Conservation (phyloP, 2,329 filamentous ascomycete species). For the Thelonectria discophora region DNA sequence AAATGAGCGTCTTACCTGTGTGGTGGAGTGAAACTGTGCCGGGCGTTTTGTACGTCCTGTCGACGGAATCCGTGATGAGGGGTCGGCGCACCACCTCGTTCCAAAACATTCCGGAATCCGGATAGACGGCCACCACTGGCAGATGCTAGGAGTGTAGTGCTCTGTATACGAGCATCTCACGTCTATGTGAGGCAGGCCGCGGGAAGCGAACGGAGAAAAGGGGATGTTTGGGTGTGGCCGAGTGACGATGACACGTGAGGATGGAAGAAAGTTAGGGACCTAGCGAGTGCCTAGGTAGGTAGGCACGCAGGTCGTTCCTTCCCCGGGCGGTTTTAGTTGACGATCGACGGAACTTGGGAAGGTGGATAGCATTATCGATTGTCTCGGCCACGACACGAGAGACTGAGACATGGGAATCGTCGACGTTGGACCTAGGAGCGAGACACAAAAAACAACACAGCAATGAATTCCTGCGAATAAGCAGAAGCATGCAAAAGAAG, state of each 20-base stretch:
- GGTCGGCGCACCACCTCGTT: not conserved
- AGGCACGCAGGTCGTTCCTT: not conserved
- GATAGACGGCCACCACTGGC: not conserved
- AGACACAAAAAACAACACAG: not conserved
- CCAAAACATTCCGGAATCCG: not conserved
- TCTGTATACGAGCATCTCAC: not conserved
- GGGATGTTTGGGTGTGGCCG: not conserved
- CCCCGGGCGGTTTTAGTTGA: not conserved
- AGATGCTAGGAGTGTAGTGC: not conserved
- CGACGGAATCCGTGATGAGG: not conserved
- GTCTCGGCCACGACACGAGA: not conserved
- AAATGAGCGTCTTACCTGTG: conserved; percentile 6
- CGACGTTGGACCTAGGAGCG: not conserved
- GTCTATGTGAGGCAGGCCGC: not conserved
- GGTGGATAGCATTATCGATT: not conserved
- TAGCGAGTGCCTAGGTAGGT: too few species aligned
- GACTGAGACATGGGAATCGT: conserved; percentile 15
- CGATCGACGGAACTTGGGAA: not conserved
- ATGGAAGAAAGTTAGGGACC: not conserved
- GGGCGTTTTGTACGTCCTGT: not conserved
- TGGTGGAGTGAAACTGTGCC: conserved; percentile 6
- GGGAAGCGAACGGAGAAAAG: not conserved
- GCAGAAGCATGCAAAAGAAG: not conserved
- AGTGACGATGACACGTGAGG: not conserved
- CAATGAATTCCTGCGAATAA: not conserved